Evolutionary conservation across 2,329 filamentous ascomycete species (phyloP), one percentile per base, ranked within the genome.

Genomic region (Sporothrix schenckii): DNA sequence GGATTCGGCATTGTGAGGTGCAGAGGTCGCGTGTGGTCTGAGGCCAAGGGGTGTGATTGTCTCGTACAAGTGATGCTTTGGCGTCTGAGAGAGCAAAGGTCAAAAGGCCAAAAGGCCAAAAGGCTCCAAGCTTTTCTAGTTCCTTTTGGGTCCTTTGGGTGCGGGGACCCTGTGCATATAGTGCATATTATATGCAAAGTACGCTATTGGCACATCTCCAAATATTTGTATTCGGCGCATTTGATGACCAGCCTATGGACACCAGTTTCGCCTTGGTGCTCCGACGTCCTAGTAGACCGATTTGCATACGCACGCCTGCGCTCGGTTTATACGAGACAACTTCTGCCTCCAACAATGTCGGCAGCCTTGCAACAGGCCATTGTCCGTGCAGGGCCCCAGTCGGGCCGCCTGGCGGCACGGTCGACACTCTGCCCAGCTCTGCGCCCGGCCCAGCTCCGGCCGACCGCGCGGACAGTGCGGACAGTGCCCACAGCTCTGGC

Each of bases 1-100:
- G 68, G 50, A 0, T 16, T 34, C 2, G 67, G 44, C 70, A 72
- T 72, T 21, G 41, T 56, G 30, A 2, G 44, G 39, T 16, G 53
- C 7, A 5, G 19, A 4, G 47, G 16, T 9, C 7, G 47, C 1
- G 24, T 2, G 24, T 5, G 13, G 3, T 65, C 0, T 24, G 16
- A 4, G 41, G 2, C 3, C n/a, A 44, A 11, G 4, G 10, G n/a
- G 10, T 4, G 16, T 10, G 30, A 14, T 49, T 54, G 54, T 27
- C 3, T 30, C 52, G 27, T 27, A 3, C 21, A 5, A 30, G 52
- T 16, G 53, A 30, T 56, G 27, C 34, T 34, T 61, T 61, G 34
- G 11, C 13, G 39, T 50, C 7, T 19, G 44, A 49, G 5, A 4
- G 34, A 1, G 34, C 6, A 1, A 9, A 7, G 30, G 30, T 13